Base-by-base conservation (phyloP, 163 green algal genomes). In the Scenedesmus sp. region DNA sequence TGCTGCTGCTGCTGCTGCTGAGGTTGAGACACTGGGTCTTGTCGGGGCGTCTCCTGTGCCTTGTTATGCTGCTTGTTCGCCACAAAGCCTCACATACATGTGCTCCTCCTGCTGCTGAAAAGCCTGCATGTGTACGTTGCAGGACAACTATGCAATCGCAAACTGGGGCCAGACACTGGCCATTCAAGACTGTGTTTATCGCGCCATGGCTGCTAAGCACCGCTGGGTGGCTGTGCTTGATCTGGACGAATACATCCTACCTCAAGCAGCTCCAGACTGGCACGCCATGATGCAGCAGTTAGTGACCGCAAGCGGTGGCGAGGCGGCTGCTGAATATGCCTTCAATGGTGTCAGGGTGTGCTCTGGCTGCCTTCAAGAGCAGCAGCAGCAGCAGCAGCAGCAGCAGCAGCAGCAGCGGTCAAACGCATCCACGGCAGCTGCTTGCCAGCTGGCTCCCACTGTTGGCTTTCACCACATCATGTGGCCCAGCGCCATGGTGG, bases 181-280 rank as follows among this genome's bases (percentile, higher is more conserved):
- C 26, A 79, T 88, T 7, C 60, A 81, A 23, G 60, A 88, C 84
- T 88, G 84, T 23, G 26, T 88, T 7, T 79, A 81, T 20, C 18
- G 84, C 4, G 84, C 84, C 67, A 79, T 81, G 60, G 74, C 74
- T 18, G 60, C 12, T 60, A 20, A 54, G 13, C 20, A 88, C 13
- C 84, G 84, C 60, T 88, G 84, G 84, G 84, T 81, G 10, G 84
- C 62, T 13, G 59, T 88, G 20, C 2, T 59, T 3, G 84, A 88
- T 23, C 57, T 81, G 64, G 84, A 88, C 34, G 84, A 88, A 8
- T 79, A 81, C 26, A 8, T 88, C 9, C 16, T 88, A n/a, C 84
- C 84, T 60, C 26, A 64, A 10, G 2, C 26, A 66, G 84, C 60
- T 8, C 10, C 84, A 73, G 55, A 57, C 16, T 88, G 84, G 84